Conservation (phyloP, 2,329 filamentous ascomycete species). For the Pestalotiopsis sp. region DNA sequence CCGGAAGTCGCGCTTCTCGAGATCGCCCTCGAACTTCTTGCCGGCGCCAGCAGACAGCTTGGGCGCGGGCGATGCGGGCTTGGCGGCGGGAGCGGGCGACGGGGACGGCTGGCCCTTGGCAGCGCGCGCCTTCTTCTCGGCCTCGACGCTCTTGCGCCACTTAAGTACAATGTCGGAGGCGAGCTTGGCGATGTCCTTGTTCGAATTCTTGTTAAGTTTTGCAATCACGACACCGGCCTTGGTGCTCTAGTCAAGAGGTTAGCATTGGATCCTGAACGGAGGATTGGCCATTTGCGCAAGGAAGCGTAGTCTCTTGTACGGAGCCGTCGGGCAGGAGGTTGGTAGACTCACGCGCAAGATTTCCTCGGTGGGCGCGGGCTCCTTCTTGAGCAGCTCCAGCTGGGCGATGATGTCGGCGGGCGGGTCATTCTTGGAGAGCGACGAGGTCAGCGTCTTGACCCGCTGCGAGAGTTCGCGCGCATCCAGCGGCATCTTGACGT, state of each 20-base stretch:
- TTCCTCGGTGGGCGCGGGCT: conserved; percentile 84
- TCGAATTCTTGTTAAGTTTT: conserved; percentile 74
- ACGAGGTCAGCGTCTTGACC: conserved; percentile 81
- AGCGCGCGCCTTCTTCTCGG: conserved; percentile 53
- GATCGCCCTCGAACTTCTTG: conserved; percentile 62
- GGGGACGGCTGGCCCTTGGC: conserved; percentile 52
- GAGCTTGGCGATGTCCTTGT: conserved; percentile 78
- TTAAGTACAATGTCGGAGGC: conserved; percentile 84
- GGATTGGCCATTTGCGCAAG: neutral
- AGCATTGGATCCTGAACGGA: neutral
- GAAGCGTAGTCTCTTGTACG: neutral
- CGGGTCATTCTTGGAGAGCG: conserved; percentile 74
- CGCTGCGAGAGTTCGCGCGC: conserved; percentile 78
- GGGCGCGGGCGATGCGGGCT: conserved; percentile 26
- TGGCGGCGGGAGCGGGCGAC: conserved; percentile 47
- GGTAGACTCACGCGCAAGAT: conserved; percentile 71
- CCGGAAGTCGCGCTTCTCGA: conserved; percentile 80
- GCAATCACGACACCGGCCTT: conserved; percentile 89
- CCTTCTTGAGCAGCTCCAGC: conserved; percentile 77
- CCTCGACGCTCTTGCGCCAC: conserved; percentile 81
- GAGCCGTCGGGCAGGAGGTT: neutral
- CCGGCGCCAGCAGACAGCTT: conserved; percentile 44
- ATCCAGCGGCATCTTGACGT: conserved; percentile 60
- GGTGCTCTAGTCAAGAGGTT: conserved; percentile 60
- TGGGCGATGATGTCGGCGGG: conserved; percentile 72